These are phyloP conservation scores for Knoxia roxburghii DNA, from an alignment of 257 asterid genomes.

Conservation along the genomic window DNA sequence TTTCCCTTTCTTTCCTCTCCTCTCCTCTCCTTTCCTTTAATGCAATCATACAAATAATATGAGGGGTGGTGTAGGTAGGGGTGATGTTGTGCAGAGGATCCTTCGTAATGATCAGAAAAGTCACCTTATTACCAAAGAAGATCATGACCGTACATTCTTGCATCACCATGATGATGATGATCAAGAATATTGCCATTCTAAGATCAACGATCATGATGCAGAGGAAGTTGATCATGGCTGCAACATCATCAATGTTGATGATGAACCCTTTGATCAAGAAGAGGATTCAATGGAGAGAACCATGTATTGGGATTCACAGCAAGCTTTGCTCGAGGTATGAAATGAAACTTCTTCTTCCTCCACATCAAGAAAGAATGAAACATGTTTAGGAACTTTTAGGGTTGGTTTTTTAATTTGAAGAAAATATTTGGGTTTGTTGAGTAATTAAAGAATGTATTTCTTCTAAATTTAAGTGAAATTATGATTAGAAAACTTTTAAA, in stretches of 20 bases:
- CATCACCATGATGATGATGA: not conserved
- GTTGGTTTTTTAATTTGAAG: too few species aligned
- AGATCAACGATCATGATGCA: conserved; percentile 1
- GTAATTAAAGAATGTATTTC: too few species aligned
- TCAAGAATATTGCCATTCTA: conserved; percentile 6
- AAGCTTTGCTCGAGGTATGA: conserved; percentile 39
- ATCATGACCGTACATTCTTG: not conserved
- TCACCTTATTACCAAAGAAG: conserved; percentile 4
- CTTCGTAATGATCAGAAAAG: conserved; percentile 9
- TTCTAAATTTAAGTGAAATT: too few species aligned
- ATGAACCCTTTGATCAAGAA: conserved; percentile 5
- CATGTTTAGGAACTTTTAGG: too few species aligned
- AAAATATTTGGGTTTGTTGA: too few species aligned
- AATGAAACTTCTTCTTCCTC: not conserved
- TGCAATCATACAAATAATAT: conserved; percentile 4
- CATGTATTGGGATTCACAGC: conserved; percentile 41
- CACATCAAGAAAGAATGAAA: too few species aligned
- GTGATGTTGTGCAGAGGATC: conserved; percentile 1
- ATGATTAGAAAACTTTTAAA: too few species aligned
- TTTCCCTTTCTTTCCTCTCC: conserved; percentile 4
- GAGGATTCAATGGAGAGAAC: conserved; percentile 19
- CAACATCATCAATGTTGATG: conserved; percentile 1
- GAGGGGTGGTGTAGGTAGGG: conserved; percentile 9
- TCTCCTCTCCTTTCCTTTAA: not conserved
- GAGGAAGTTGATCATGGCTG: not conserved